Evolutionary conservation across 2,329 filamentous ascomycete genomes (phyloP).

Genomic region (Colletotrichum musicola): DNA sequence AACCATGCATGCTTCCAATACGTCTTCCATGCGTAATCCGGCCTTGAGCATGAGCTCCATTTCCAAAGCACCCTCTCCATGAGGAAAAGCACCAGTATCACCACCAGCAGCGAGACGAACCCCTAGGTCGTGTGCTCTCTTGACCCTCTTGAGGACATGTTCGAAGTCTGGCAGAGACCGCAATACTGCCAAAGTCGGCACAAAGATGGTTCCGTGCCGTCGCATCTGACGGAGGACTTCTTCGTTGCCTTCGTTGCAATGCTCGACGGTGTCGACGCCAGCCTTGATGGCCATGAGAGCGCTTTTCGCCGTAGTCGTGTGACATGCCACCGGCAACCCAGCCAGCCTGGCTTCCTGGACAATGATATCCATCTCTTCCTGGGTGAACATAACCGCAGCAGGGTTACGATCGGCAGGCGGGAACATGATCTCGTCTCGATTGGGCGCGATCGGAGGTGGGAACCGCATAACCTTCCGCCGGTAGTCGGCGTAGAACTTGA

Average conservation of each 20-base stretch:
- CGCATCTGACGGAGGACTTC: slow-evolving; percentile 59
- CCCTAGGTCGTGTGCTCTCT: slow-evolving; percentile 59
- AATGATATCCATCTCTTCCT: slow-evolving; percentile 64
- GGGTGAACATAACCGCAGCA: slow-evolving; percentile 58
- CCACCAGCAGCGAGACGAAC: slow-evolving; percentile 65
- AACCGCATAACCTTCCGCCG: slow-evolving; percentile 58
- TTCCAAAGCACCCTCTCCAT: slow-evolving; percentile 66
- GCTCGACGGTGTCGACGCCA: slow-evolving; percentile 62
- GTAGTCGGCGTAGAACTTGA: slow-evolving; percentile 67
- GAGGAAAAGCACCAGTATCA: slow-evolving; percentile 66
- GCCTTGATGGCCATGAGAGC: slow-evolving; percentile 60
- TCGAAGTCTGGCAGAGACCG: slow-evolving; percentile 16
- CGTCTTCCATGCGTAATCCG: slow-evolving; percentile 62
- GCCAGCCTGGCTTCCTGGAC: slow-evolving; percentile 59
- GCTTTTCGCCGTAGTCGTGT: slow-evolving; percentile 56
- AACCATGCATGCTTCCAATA: slow-evolving; percentile 62
- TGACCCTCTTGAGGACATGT: slow-evolving; percentile 52
- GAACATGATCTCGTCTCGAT: slow-evolving; percentile 43
- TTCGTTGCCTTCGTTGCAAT: slow-evolving; percentile 53
- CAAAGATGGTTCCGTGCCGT: slow-evolving; percentile 59
- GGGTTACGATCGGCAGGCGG: slow-evolving; percentile 51
- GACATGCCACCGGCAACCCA: slow-evolving; percentile 57
- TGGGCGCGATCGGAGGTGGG: slow-evolving; percentile 45
- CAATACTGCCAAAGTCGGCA: slow-evolving; percentile 63
- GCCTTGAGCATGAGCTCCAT: slow-evolving; percentile 66